Conservation (phyloP, 1,139 yeast genomes). For the Candida dubliniensis region DNA sequence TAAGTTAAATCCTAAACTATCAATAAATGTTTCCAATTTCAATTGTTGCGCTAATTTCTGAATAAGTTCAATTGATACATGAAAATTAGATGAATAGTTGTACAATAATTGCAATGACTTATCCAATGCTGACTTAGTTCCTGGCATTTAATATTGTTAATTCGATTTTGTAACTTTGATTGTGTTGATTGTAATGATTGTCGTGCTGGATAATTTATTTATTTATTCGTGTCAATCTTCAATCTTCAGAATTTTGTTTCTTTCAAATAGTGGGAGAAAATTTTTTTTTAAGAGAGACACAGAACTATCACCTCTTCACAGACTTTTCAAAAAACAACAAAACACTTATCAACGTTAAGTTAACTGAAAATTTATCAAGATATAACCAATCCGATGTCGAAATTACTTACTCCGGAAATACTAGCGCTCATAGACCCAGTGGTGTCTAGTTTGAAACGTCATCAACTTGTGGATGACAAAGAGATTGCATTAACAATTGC, state of each 20-base stretch:
- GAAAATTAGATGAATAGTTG: constrained; percentile 32
- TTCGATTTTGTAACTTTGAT: background rate
- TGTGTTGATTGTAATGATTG: background rate
- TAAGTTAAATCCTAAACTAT: constrained; percentile 28
- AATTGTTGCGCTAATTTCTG: constrained; percentile 44
- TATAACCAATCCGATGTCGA: constrained; percentile 7
- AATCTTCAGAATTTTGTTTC: background rate
- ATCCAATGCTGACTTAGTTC: constrained; percentile 24
- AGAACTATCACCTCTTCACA: too few relatives aligned
- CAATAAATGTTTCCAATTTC: constrained; percentile 45
- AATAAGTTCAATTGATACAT: constrained; percentile 38
- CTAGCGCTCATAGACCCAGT: constrained; percentile 40
- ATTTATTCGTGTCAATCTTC: background rate
- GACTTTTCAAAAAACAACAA: background rate
- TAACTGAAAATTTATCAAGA: background rate
- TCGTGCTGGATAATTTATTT: background rate
- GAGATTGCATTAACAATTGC: constrained; percentile 85
- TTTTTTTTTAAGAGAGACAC: too few relatives aligned
- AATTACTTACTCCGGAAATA: constrained; percentile 34
- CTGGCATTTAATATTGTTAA: constrained; percentile 11
- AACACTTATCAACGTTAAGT: background rate
- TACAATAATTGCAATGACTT: constrained; percentile 33
- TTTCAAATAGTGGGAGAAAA: background rate
- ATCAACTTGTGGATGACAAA: constrained; percentile 72
- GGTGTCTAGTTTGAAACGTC: constrained; percentile 58